Conservation (phyloP, 371 early-diverging fungal genomes). For the Umbelopsis sp. region DNA sequence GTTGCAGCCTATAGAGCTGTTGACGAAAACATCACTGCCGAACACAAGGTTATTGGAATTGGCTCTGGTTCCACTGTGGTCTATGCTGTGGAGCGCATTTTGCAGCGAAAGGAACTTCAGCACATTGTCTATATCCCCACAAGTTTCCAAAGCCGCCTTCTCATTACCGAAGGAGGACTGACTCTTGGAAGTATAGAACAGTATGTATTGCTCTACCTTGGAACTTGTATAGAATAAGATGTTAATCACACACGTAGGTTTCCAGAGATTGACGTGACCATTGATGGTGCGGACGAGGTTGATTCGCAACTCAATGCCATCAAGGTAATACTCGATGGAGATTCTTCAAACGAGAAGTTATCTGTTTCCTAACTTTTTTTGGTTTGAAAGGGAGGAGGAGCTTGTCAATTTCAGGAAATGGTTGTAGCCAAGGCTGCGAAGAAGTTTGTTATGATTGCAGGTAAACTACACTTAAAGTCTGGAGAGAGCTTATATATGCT, state of each 20-base stretch:
- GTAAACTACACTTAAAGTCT: conserved; percentile 21
- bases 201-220: conserved; percentile 40
- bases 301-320: conserved; percentile 78
- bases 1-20: conserved; percentile 84
- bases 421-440: conserved; percentile 85
- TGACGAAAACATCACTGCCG: conserved; percentile 71
- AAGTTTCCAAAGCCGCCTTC: conserved; percentile 83
- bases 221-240: not conserved
- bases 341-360: not conserved
- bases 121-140: conserved; percentile 85
- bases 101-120: conserved; percentile 64
- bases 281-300: conserved; percentile 85
- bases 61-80: conserved; percentile 93
- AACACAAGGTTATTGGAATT: conserved; percentile 77
- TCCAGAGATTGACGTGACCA: conserved; percentile 73
- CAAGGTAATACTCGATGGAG: conserved; percentile 44
- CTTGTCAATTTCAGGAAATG: conserved; percentile 91
- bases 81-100: conserved; percentile 80
- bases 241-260: conserved; percentile 27
- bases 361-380: not conserved
- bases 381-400: conserved; percentile 78
- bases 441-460: conserved; percentile 86
- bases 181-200: conserved; percentile 69
- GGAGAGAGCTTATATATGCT: no score
- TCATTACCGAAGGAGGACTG: conserved; percentile 76